Evolutionary conservation across 176 grass and related monocot genomes (phyloP), one percentile per base, ranked within the genome.

Genomic region (Rhynchospora pubera): DNA sequence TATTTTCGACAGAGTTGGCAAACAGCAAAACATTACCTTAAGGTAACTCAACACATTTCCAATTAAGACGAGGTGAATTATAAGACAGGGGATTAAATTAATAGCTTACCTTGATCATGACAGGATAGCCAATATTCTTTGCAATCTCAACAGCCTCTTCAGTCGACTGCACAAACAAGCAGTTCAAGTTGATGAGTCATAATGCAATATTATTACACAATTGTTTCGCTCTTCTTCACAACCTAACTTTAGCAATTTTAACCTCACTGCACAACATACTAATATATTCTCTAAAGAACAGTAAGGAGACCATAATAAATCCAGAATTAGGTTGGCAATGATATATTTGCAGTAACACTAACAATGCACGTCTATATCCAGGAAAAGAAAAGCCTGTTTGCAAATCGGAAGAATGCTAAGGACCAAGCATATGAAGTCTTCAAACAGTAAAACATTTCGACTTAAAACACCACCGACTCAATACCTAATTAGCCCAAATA

Each of bases 91-190:
- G 61, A 30, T 59, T 68, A 71, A 26, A 53, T 77, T 77, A 77
- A 77, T 77, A 30, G 43, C 18, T 45, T 86, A 89, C 88, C 88
- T 89, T 89, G 71, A 89, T 89, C 88, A 89, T 89, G 57, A 89
- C 88, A 47, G 88, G 88, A 83, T 65, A 89, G 42, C 84, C 88
- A 83, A 89, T 86, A 63, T 89, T 52, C 48, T 89, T 24, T 32
- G 88, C 88, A 24, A 89, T 69, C 80, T 73, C 85, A 57, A 89
- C 46, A 80, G 72, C 88, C 79, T 89, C 84, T 68, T 89, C 88
- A 69, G 88, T 89, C 43, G 88, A 89, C 88, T 89, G 79, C 69
- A 78, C 53, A 82, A 30, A 68, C 59, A 78, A 78, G 26, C 13
- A 12, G n/a, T 30, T 46, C 16, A 62, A 7, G 7, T 68, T 42